Evolutionary conservation across 495 filamentous ascomycete genomes (phyloP).

Genomic region (Friedmanniomyces simplex): DNA sequence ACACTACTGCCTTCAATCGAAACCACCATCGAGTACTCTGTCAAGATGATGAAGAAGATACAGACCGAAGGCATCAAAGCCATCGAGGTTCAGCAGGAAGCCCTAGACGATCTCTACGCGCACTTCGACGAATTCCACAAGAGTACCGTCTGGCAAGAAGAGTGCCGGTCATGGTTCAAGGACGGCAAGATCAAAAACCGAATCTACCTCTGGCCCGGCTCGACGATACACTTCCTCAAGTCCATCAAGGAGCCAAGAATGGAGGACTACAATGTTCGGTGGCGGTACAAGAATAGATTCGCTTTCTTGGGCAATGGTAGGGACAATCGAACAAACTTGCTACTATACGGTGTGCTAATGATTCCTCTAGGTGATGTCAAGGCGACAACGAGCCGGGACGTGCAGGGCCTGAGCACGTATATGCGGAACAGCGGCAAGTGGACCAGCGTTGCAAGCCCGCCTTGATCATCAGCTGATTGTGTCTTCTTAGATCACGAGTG

Average conservation of each 20-base stretch:
- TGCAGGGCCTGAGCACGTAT: slow-evolving; percentile 32
- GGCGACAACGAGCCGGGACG: slow-evolving; percentile 26
- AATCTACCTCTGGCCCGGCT: slow-evolving; percentile 31
- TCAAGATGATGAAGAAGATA: slow-evolving; percentile 18
- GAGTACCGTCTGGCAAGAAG: slow-evolving; percentile 15
- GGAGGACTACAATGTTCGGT: slow-evolving; percentile 29
- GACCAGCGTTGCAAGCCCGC: no score
- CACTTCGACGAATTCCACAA: slow-evolving; percentile 17
- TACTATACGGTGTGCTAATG: no score
- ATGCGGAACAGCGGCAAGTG: slow-evolving; percentile 26
- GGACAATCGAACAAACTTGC: no score
- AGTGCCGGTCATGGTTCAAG: slow-evolving; percentile 21
- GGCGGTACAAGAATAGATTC: slow-evolving; percentile 32
- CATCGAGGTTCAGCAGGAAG: slow-evolving; percentile 16
- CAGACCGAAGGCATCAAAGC: slow-evolving; percentile 17
- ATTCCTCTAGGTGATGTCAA: slow-evolving; percentile 26
- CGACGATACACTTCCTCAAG: slow-evolving; percentile 27
- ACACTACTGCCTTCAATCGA: slow-evolving; percentile 35
- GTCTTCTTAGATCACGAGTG: background rate
- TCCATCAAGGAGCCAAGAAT: slow-evolving; percentile 25
- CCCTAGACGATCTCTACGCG: slow-evolving; percentile 13
- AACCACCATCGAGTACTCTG: slow-evolving; percentile 22
- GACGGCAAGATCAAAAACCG: slow-evolving; percentile 33
- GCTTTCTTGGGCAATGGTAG: slow-evolving; percentile 32
- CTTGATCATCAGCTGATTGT: background rate